Evolutionary conservation across 2,329 filamentous ascomycete species (phyloP).

Genomic region (Akanthomyces muscarius): DNA sequence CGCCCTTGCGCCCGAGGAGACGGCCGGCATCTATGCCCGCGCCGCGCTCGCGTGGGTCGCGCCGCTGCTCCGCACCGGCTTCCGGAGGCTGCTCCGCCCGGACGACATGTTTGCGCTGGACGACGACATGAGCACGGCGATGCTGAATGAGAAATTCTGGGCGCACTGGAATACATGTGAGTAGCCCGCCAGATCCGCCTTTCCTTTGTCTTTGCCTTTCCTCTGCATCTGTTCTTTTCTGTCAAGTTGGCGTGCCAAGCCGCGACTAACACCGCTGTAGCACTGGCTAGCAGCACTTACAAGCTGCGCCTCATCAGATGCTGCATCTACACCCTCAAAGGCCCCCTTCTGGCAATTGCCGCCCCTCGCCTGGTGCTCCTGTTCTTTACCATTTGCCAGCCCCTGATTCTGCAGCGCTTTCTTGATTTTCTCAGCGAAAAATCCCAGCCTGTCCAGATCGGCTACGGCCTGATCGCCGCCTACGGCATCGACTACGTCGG

Average conservation of each 20-base stretch:
- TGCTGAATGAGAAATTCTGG: slow-evolving; percentile 30
- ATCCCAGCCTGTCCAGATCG: slow-evolving; percentile 24
- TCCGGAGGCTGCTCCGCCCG: slow-evolving; percentile 31
- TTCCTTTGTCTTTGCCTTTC: not conserved
- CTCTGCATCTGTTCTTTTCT: not conserved
- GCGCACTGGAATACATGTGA: slow-evolving; percentile 28
- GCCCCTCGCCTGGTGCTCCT: slow-evolving; percentile 31
- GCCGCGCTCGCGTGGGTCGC: slow-evolving; percentile 39
- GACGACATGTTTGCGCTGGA: slow-evolving; percentile 34
- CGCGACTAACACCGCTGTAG: not conserved
- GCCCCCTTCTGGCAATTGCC: slow-evolving; percentile 29
- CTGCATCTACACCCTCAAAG: slow-evolving; percentile 27
- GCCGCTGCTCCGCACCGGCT: slow-evolving; percentile 34
- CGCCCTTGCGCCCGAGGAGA: slow-evolving; percentile 33
- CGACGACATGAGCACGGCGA: slow-evolving; percentile 29
- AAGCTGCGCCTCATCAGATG: slow-evolving; percentile 27
- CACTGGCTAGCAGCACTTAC: slow-evolving; percentile 1
- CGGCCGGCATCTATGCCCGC: slow-evolving; percentile 36
- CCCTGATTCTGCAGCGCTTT: slow-evolving; percentile 33
- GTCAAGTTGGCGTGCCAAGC: not conserved
- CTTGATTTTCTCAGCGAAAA: slow-evolving; percentile 29
- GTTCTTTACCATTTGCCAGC: slow-evolving; percentile 35
- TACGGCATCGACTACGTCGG: slow-evolving; percentile 32
- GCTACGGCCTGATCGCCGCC: slow-evolving; percentile 32
- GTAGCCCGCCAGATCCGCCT: not conserved